phyloP scores from a whole-genome alignment of 345 rosid species.

The Leavenworthia alabamica region DNA sequence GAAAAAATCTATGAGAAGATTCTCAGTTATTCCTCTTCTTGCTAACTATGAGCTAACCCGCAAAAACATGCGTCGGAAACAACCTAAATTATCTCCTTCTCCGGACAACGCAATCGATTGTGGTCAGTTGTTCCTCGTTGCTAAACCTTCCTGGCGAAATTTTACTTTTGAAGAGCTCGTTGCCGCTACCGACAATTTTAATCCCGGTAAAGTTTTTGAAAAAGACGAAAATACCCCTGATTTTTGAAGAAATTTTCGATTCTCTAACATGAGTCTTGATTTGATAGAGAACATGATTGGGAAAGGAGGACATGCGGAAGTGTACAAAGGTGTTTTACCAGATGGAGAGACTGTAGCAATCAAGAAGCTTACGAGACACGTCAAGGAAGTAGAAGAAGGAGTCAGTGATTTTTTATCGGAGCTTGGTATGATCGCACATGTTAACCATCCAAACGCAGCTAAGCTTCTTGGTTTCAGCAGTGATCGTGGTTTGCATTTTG shows the following conservation, averaged over 20 bases:
- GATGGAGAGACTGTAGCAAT: conserved; percentile 77
- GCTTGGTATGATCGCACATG: conserved; percentile 89
- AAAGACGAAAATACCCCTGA: not conserved
- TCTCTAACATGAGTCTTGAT: too few relatives aligned
- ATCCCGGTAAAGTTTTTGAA: conserved; percentile 37
- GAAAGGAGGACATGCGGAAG: conserved; percentile 87
- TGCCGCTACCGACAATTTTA: conserved; percentile 63
- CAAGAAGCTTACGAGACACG: conserved; percentile 56
- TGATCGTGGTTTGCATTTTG: conserved; percentile 76
- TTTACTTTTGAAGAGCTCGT: conserved; percentile 57
- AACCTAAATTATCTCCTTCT: conserved; percentile 24
- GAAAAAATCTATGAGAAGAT: conserved; percentile 54
- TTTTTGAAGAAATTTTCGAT: too few relatives aligned
- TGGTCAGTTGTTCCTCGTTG: conserved; percentile 26
- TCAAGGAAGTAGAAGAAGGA: conserved; percentile 48
- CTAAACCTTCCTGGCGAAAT: conserved; percentile 70
- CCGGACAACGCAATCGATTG: conserved; percentile 35
- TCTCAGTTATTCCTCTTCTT: conserved; percentile 48
- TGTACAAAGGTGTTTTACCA: conserved; percentile 59
- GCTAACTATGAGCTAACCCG: conserved; percentile 37
- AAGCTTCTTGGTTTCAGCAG: conserved; percentile 70
- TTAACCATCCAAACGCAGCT: conserved; percentile 90
- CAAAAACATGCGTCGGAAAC: conserved; percentile 48
- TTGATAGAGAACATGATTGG: conserved; percentile 74
- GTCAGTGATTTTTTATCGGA: conserved; percentile 71